Evolutionary conservation across 1,284 basidiomycete species (phyloP).

Genomic region (Cerioporus squamosus): DNA sequence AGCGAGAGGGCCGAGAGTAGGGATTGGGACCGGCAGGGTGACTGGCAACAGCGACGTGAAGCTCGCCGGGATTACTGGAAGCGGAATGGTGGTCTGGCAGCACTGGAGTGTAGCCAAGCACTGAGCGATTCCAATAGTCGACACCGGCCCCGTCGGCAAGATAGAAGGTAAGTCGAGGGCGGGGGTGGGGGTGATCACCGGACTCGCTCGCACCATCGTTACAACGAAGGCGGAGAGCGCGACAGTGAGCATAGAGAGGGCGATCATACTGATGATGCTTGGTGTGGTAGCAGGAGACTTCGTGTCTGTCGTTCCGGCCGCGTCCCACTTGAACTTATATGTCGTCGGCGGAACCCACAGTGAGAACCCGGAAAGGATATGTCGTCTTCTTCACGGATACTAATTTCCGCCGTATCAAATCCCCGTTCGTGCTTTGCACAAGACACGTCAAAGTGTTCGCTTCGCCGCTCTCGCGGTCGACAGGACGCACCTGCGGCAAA

Average conservation of each 20-base stretch:
- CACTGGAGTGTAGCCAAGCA: slow-evolving; percentile 16
- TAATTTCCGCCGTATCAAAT: not conserved
- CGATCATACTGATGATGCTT: not conserved
- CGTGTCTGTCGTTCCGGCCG: not conserved
- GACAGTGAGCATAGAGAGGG: not conserved
- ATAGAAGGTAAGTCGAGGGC: not conserved
- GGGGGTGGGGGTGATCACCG: slow-evolving; percentile 13
- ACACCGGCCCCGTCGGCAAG: slow-evolving; percentile 50
- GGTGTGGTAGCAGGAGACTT: not conserved
- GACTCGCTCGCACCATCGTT: slow-evolving; percentile 6
- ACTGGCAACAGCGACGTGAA: slow-evolving; percentile 8
- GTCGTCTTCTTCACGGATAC: not conserved
- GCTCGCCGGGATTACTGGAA: slow-evolving; percentile 5
- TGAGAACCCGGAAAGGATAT: not conserved
- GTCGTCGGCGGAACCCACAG: not conserved
- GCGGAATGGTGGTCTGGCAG: slow-evolving; percentile 14
- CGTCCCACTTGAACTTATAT: not conserved
- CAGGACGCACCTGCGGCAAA: not conserved
- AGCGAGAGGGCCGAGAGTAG: slow-evolving; percentile 17
- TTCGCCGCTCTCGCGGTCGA: not conserved
- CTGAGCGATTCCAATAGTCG: slow-evolving; percentile 65
- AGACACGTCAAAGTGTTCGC: not conserved
- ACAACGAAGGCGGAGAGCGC: not conserved
- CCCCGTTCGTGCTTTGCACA: not conserved
- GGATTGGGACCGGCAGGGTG: slow-evolving; percentile 10